phyloP scores from a whole-genome alignment of 2,329 filamentous ascomycete genomes.

The Diaporthe vaccinii region DNA sequence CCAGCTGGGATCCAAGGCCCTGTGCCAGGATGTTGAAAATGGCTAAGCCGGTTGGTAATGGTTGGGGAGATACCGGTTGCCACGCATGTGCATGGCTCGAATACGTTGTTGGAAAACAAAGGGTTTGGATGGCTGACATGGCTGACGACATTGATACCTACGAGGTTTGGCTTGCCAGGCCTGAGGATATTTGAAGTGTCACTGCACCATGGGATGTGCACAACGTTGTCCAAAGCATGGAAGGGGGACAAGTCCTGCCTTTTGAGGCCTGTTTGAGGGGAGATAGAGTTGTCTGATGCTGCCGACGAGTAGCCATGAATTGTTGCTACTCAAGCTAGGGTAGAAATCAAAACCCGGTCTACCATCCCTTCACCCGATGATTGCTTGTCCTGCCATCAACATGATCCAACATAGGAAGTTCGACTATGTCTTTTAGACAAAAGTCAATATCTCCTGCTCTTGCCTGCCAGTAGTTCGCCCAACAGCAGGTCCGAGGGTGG shows the following conservation, averaged over 20 bases:
- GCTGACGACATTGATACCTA: constrained; percentile 9
- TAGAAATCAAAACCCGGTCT: background rate
- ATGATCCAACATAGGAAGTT: background rate
- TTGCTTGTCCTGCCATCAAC: background rate
- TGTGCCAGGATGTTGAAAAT: background rate
- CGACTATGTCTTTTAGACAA: background rate
- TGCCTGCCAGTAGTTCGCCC: background rate
- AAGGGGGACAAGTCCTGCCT: background rate
- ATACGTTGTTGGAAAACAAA: constrained; percentile 12
- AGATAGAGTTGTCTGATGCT: background rate
- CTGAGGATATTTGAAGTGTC: background rate
- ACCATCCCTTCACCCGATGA: background rate
- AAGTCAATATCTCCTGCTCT: background rate
- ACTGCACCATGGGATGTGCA: constrained; percentile 15
- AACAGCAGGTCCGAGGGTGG: background rate
- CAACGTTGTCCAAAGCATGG: constrained; percentile 3
- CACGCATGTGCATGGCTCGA: constrained; percentile 13
- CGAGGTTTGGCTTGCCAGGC: background rate
- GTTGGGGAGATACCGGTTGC: constrained; percentile 20
- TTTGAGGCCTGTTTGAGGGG: background rate
- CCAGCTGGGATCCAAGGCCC: background rate
- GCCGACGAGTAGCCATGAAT: background rate
- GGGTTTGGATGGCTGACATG: constrained; percentile 1
- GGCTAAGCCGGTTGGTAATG: constrained; percentile 24
- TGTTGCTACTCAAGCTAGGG: constrained; percentile 6